Evolutionary conservation across 2,329 filamentous ascomycete species (phyloP), one percentile per base, ranked within the genome.

Genomic region (Mycosphaerella sp.): DNA sequence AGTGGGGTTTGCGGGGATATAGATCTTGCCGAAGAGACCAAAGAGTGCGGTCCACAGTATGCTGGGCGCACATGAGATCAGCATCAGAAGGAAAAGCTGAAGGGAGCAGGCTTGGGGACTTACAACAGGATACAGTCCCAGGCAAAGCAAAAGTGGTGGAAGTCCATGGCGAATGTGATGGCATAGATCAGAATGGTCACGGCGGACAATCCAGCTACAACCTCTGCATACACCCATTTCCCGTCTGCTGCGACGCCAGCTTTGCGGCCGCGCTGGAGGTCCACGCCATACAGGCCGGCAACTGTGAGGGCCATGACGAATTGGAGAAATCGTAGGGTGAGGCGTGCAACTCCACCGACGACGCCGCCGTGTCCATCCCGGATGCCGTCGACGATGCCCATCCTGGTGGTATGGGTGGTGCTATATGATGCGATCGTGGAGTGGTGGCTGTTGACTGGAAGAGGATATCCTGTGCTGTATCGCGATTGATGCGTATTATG

Each of bases 11-110:
- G 84, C 83, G 51, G 80, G 71, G 67, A 95, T 86, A 75, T 85
- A 95, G 77, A 92, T 82, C 63, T 79, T 83, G 51, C 84, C 90
- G 68, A 95, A 95, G 56, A 93, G 74, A 14, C 89, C 90, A 69
- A 95, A 95, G 5, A 93, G 77, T 1, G 83, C 81, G 56, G 89
- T 82, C 85, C 88, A 95, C 31, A 95, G 79, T 59, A 93, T 76
- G 63, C 71, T 70, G 50, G 40, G 9, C 14, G 36, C 10, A 43
- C 11, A 17, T 32, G 7, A 3, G 1, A 39, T 36, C 54, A 48
- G 32, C 31, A 39, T n/a, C 45, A 45, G 47, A 26, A 6, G 41
- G 9, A 45, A 44, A 17, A 41, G n/a, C 14, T 17, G 21, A 2
- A 21, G 12, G 14, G n/a, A 39, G n/a, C 12, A 12, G 4, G 23